These are phyloP conservation scores for Sarocladium oryzae DNA, from an alignment of 2,329 filamentous ascomycete species.

Conservation along the genomic window DNA sequence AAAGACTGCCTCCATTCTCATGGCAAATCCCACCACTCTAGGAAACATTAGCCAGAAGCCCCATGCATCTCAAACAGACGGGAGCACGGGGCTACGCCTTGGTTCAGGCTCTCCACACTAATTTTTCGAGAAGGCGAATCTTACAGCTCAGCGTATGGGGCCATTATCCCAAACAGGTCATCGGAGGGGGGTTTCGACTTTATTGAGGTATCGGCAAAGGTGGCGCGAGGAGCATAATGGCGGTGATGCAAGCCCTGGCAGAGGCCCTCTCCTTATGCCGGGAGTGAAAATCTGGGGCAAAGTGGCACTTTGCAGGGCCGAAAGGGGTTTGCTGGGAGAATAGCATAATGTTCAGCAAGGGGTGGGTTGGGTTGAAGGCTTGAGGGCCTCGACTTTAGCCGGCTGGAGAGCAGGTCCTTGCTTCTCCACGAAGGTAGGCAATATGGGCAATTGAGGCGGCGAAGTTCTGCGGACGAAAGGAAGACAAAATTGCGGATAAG, in stretches of 20 bases:
- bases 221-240: background rate
- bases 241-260: too few relatives aligned
- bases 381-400: background rate
- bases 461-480: background rate
- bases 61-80: background rate
- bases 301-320: background rate
- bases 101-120: background rate
- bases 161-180: background rate
- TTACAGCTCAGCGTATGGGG: background rate
- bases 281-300: slow-evolving; percentile 2
- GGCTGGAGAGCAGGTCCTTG: background rate
- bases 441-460: background rate
- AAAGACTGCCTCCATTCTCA: background rate
- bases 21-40: background rate
- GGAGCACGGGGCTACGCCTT: background rate
- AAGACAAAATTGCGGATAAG: background rate
- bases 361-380: background rate
- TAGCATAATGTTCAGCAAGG: background rate
- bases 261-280: background rate
- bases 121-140: too few relatives aligned
- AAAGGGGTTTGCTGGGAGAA: too few relatives aligned
- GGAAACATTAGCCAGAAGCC: slow-evolving; percentile 3
- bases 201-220: background rate
- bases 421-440: too few relatives aligned
- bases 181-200: slow-evolving; percentile 2